Percentiles rank a stretch among this genome's conserved stretches.
Conservation (phyloP, 306 rosid species). For the Dryas alaskensis region DNA sequence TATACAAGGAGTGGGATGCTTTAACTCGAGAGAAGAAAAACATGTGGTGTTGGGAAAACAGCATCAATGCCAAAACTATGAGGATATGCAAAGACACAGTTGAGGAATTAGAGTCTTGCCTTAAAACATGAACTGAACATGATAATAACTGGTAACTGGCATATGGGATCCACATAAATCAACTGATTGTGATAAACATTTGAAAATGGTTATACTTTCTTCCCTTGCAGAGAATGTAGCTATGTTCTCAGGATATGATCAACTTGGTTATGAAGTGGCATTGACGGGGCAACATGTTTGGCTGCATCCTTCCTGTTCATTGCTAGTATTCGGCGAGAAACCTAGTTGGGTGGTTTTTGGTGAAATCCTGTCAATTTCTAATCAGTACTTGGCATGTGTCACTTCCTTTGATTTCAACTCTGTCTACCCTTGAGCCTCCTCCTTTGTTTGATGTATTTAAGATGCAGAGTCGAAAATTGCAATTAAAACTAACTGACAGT, state of each 20-base stretch:
- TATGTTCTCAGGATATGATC: constrained; percentile 75
- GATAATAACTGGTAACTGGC: constrained; percentile 64
- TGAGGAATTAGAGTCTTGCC: constrained; percentile 69
- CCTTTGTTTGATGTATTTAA: constrained; percentile 57
- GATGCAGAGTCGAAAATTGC: constrained; percentile 59
- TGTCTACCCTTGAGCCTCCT: constrained; percentile 48
- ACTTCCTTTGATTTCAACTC: constrained; percentile 62
- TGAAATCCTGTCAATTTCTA: constrained; percentile 66
- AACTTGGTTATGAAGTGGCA: constrained; percentile 90
- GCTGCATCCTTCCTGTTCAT: constrained; percentile 91
- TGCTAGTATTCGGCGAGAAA: constrained; percentile 68
- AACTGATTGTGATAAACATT: constrained; percentile 43
- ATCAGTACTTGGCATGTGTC: constrained; percentile 72
- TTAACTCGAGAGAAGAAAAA: constrained; percentile 49
- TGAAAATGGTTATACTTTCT: constrained; percentile 71
- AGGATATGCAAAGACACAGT: constrained; percentile 85
- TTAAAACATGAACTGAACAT: constrained; percentile 54
- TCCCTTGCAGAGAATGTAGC: constrained; percentile 90
- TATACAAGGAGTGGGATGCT: constrained; percentile 79
- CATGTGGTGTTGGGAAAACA: constrained; percentile 91
- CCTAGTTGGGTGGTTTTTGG: constrained; percentile 95
- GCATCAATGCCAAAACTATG: constrained; percentile 90
- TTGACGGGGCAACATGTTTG: constrained; percentile 64
- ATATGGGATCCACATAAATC: constrained; percentile 57
- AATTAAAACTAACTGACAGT: neutral